A percentile compares a stretch with the other conserved stretches of the same genome.
Conservation (phyloP, 1,139 yeast species). For the Blastobotrys illinoisensis region DNA sequence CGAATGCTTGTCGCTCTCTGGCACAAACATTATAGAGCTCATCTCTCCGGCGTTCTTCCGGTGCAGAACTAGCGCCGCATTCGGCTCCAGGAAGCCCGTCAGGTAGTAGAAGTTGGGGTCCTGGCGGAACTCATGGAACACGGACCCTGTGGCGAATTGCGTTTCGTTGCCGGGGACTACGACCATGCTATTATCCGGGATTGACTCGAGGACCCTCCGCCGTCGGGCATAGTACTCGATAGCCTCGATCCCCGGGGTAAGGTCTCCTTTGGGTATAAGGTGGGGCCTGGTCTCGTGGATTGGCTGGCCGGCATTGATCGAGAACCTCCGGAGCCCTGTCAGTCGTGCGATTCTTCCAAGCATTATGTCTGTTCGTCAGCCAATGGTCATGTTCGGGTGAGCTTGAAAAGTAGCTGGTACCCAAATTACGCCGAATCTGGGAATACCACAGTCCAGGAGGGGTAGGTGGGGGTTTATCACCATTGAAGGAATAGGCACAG, state of each 20-base stretch:
- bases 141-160: constrained; percentile 82
- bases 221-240: constrained; percentile 75
- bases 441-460: too few species aligned
- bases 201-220: constrained; percentile 44
- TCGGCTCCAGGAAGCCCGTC: constrained; percentile 93
- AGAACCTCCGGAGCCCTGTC: not conserved
- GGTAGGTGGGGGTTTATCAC: too few species aligned
- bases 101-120: constrained; percentile 80
- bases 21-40: constrained; percentile 61
- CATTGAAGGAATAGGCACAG: too few species aligned
- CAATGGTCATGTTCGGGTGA: not conserved
- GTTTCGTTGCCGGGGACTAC: constrained; percentile 67
- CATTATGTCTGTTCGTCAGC: not conserved
- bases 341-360: constrained; percentile 1
- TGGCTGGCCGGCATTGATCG: constrained; percentile 69
- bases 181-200: constrained; percentile 66
- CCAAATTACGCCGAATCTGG: not conserved
- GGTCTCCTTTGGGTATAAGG: constrained; percentile 62
- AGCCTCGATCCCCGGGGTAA: constrained; percentile 87
- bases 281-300: constrained; percentile 79
- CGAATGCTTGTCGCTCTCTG: constrained; percentile 65
- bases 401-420: not conserved
- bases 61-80: constrained; percentile 70
- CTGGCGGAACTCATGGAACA: constrained; percentile 87
- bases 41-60: constrained; percentile 51